A percentile compares a stretch with the other conserved stretches of the same genome.
Evolutionary conservation across 2,329 filamentous ascomycete species (phyloP).

Genomic region (Furcasterigmium sp.): DNA sequence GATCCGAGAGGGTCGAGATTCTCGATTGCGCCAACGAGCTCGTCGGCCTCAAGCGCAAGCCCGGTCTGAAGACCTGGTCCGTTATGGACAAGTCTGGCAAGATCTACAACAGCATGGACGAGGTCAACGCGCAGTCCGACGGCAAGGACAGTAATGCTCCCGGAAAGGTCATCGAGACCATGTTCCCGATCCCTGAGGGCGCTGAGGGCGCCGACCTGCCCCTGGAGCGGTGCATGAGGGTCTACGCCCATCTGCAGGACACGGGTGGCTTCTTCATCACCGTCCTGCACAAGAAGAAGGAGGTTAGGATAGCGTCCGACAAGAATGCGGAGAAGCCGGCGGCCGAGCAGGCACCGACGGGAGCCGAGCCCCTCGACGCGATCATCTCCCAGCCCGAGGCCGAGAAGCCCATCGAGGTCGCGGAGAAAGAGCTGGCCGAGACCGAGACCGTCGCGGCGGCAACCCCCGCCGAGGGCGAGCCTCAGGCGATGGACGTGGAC

Average conservation of each 20-base stretch:
- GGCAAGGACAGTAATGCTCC: slow-evolving; percentile 37
- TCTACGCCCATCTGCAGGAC: slow-evolving; percentile 93
- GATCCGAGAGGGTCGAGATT: slow-evolving; percentile 72
- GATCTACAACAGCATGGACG: slow-evolving; percentile 71
- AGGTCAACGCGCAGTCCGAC: slow-evolving; percentile 17
- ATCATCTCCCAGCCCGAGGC: slow-evolving; percentile 22
- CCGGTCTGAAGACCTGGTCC: slow-evolving; percentile 78
- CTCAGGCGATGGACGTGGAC: slow-evolving; percentile 19
- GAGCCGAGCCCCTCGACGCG: slow-evolving; percentile 20
- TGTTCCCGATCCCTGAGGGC: slow-evolving; percentile 67
- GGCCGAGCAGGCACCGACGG: slow-evolving; percentile 8
- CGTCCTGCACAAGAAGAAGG: slow-evolving; percentile 84
- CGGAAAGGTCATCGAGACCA: slow-evolving; percentile 67
- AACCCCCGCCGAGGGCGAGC: slow-evolving; percentile 21
- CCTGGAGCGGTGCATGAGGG: slow-evolving; percentile 83
- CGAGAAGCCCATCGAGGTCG: slow-evolving; percentile 19
- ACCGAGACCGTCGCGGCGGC: slow-evolving; percentile 22
- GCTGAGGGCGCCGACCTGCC: slow-evolving; percentile 60
- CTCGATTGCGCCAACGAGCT: slow-evolving; percentile 78
- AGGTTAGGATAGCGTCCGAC: slow-evolving; percentile 59
- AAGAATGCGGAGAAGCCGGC: slow-evolving; percentile 17
- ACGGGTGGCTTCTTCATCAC: slow-evolving; percentile 98
- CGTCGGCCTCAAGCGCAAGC: slow-evolving; percentile 67
- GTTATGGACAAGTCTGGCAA: slow-evolving; percentile 83
- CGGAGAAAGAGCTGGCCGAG: slow-evolving; percentile 20